A percentile compares a stretch with the other conserved stretches of the same genome.
Evolutionary conservation across 1,139 yeast species (phyloP).

Genomic region (Kodamaea plutei): DNA sequence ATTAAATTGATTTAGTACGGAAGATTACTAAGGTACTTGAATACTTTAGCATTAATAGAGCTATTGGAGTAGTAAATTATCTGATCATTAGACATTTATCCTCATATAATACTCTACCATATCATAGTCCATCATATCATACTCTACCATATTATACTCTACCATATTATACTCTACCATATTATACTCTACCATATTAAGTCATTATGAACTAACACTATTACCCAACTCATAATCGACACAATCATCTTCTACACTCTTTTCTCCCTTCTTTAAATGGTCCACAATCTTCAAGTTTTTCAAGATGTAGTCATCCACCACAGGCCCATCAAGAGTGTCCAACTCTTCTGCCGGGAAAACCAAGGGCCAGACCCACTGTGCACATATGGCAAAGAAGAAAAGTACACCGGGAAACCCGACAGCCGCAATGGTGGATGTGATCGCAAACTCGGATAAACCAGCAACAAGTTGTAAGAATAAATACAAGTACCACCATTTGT

Average conservation of each 20-base stretch:
- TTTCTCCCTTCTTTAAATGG: slow-evolving; percentile 10
- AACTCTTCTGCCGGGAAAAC: slow-evolving; percentile 63
- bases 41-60: too few species aligned
- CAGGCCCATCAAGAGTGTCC: slow-evolving; percentile 62
- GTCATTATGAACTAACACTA: too few species aligned
- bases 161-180: too few species aligned
- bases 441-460: slow-evolving; percentile 76
- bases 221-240: slow-evolving; percentile 7
- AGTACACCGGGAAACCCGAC: slow-evolving; percentile 92
- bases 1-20: too few species aligned
- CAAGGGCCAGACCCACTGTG: slow-evolving; percentile 65
- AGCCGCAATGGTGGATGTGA: slow-evolving; percentile 84
- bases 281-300: slow-evolving; percentile 29
- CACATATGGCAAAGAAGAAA: slow-evolving; percentile 51
- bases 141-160: too few species aligned
- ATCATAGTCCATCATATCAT: too few species aligned
- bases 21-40: too few species aligned
- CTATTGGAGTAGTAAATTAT: too few species aligned
- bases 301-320: slow-evolving; percentile 58
- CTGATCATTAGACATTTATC: too few species aligned
- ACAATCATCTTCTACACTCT: too few species aligned
- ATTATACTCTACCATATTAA: too few species aligned
- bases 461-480: slow-evolving; percentile 59
- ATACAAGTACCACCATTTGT: slow-evolving; percentile 54
- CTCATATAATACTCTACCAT: too few species aligned